phyloP scores from a whole-genome alignment of 2,329 filamentous ascomycete genomes.

The Ascochyta clinopodiicola region DNA sequence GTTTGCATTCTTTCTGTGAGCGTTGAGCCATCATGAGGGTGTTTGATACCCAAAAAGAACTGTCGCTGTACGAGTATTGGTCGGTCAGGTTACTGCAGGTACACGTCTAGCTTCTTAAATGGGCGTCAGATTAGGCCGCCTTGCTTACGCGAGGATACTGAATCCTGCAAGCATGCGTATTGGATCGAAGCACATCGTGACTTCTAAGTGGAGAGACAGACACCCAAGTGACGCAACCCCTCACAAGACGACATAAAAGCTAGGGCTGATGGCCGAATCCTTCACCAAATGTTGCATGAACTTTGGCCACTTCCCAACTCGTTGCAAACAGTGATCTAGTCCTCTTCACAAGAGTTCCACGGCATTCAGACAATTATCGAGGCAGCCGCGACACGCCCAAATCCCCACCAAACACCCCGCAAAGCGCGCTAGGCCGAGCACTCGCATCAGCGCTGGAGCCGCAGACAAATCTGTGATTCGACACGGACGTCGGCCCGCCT shows the following conservation, averaged over 20 bases:
- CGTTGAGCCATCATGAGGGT: slow-evolving; percentile 8
- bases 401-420: slow-evolving; percentile 28
- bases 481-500: slow-evolving; percentile 28
- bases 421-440: slow-evolving; percentile 27
- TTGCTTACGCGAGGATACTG: neutral
- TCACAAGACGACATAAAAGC: slow-evolving; percentile 13
- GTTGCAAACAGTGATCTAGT: neutral
- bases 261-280: neutral
- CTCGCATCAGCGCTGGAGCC: slow-evolving; percentile 28
- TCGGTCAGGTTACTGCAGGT: slow-evolving; percentile 13
- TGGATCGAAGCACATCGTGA: neutral
- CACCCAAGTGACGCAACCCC: slow-evolving; percentile 12
- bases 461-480: slow-evolving; percentile 29
- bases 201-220: slow-evolving; percentile 1
- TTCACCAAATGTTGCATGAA: neutral
- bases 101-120: slow-evolving; percentile 12
- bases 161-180: neutral
- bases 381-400: slow-evolving; percentile 27
- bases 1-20: slow-evolving; percentile 3
- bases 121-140: neutral
- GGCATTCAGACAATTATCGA: slow-evolving; percentile 4
- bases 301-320: neutral
- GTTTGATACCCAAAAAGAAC: neutral
- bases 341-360: neutral
- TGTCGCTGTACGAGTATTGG: neutral